Base-by-base conservation (phyloP, 2,329 filamentous ascomycete species). In the Talaromyces pinophilus region DNA sequence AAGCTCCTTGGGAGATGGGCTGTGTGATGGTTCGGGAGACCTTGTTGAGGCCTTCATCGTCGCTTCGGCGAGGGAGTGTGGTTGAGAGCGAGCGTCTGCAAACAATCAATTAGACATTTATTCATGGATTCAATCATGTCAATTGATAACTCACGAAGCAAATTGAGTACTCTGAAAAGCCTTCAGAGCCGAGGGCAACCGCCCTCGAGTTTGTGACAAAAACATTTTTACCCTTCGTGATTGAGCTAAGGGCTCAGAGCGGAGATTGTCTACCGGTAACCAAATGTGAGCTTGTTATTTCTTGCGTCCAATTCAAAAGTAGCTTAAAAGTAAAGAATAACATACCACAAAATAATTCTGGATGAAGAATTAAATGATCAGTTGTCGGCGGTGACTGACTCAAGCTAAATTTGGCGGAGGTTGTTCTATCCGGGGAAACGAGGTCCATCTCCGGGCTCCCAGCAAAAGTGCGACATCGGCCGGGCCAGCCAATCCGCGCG, bases 1-100 rank as follows among this genome's bases (percentile, higher is more conserved):
- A 98, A 64, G 96, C 95, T 72, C 95, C 95, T 83, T 99, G 95
- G 40, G 94, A 95, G 83, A 97, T 98, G 77, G 93, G 94, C 82
- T 98, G 93, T 30, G 95, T 99, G 82, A 99, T 94, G 77, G 84
- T 80, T 68, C 88, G 83, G 68, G 93, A 97, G 77, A 94, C 84
- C 79, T 88, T 92, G 85, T 99, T 99, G 78, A 97, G 87, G 54
- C 55, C 71, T 62, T 78, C 79, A 54, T 85, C 81, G 67, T 87
- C 82, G 44, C 76, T 73, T 66, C 72, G 81, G 69, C 82, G 79
- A 71, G 82, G 76, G 35, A 83, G 72, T 19, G 86, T 85, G 33
- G 77, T 79, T 0, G 77, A 78, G 57, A 79, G 71, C 33, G 76
- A 67, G 35, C 77, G 77, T 64, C 77, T 79, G 59, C 5, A 33